Evolutionary conservation across 2,329 filamentous ascomycete species (phyloP), one percentile per base, ranked within the genome.

Genomic region (Reticulascus tulasneorum): DNA sequence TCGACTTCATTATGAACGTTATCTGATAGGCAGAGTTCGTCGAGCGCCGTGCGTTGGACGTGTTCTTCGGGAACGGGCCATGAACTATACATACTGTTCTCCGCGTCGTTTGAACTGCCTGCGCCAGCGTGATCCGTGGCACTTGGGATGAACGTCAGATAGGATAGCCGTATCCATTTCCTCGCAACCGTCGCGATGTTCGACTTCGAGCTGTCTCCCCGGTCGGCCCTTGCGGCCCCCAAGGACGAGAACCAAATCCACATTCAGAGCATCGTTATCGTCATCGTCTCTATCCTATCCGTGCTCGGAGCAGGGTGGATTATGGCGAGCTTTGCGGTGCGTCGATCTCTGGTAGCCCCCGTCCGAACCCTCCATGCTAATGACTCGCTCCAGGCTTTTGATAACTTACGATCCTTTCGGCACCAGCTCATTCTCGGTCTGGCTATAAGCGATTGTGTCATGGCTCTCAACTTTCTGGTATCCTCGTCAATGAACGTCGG

Each of bases 381-480:
- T 12, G 11, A 21, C 17, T 5, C 24, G 21, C 24, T n/a, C n/a
- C 34, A 66, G 61, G 38, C 55, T n/a, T 64, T 66, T 41, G 55
- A 54, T 32, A 47, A 52, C 33, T 45, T 64, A 16, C 49, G 62
- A 18, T 58, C 52, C 8, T 65, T 64, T 40, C 53, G 63, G 4
- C 63, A 66, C 44, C 60, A 62, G 35, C 50, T 66, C 12, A 65
- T 66, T 25, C 33, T 31, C 19, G 63, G 64, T 7, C 55, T 67
- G 1, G 63, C 62, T 10, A 52, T 64, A 21, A 62, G 56, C 27
- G 63, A 66, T 46, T 53, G 60, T 17, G 52, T 49, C 40, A 66
- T 64, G 62, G 61, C 59, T 3, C 20, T 62, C 17, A 66, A 66
- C 44, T 66, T 66, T 32, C 41, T 64, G 17, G 47, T 49, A 5